Base-by-base conservation (phyloP, 2,329 filamentous ascomycete genomes). In the Cercospora janseana region DNA sequence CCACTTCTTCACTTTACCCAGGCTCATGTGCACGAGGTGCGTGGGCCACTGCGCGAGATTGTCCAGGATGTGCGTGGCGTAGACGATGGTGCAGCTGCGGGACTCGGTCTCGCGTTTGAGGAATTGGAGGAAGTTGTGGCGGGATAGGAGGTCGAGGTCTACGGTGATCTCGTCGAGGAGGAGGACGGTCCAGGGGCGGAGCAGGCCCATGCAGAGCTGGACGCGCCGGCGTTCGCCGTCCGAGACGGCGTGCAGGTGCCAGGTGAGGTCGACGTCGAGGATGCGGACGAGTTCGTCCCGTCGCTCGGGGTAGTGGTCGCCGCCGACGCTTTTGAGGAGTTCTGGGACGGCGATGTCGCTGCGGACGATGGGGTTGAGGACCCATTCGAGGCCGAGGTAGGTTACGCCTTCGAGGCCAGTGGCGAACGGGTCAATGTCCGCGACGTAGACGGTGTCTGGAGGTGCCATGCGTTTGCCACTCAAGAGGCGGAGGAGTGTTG, bases 371-470 rank as follows among this genome's bases (percentile, higher is more conserved):
- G 88, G 88, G 75, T 97, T 97, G 7, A 98, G 80, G 3, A 97
- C 93, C 93, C 93, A 98, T 76, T 98, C 93, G 0, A 96, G 82
- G 1, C 93, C 93, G 6, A 98, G 86, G 71, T 98, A 98, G 16
- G 92, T 97, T 24, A 98, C 92, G 55, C 93, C 93, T 72, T 95
- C 88, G 21, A 96, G 82, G 8, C 85, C 83, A 27, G 90, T 80
- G 69, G 88, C 87, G 80, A 98, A 98, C 6, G 93, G 93, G 71
- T 98, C 93, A 41, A 88, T 82, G 56, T 87, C 88, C 41, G 82
- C 86, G 55, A 98, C 85, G 63, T 74, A 75, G 68, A 98, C 87
- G 58, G 84, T 83, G 66, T 79, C 75, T 46, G 75, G 73, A 0
- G 93, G 92, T 1, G 92, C 87, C 63, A 98, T 87, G 49, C 91